Percentiles rank a stretch among this genome's conserved stretches.
Evolutionary conservation across 2,329 filamentous ascomycete genomes (phyloP).

Genomic region (Diaporthe humulicola): DNA sequence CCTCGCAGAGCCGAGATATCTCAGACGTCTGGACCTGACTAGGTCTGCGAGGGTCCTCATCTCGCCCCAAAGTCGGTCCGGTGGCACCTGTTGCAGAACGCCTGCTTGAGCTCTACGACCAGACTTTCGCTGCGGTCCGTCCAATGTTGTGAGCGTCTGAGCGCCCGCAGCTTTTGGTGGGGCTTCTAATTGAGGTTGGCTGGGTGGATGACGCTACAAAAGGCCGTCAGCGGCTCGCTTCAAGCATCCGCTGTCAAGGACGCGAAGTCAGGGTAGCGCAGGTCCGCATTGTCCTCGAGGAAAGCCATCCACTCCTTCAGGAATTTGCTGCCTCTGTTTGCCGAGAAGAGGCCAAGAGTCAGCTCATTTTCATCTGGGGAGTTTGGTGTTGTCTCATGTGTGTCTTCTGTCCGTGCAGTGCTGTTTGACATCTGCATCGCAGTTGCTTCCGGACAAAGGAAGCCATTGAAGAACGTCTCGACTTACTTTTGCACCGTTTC

Average conservation of each 20-base stretch:
- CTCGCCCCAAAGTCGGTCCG: conserved; percentile 4
- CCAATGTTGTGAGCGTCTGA: conserved; percentile 24
- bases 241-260: conserved; percentile 50
- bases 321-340: conserved; percentile 82
- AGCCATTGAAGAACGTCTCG: conserved; percentile 38
- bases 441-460: not conserved
- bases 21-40: not conserved
- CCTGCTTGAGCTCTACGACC: not conserved
- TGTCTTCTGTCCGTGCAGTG: conserved; percentile 11
- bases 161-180: conserved; percentile 20
- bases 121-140: not conserved
- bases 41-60: conserved; percentile 13
- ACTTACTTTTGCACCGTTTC: conserved; percentile 91
- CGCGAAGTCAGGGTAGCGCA: conserved; percentile 84
- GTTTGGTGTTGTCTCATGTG: conserved; percentile 21
- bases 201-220: not conserved
- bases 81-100: not conserved
- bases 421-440: conserved; percentile 22
- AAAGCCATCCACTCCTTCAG: conserved; percentile 92
- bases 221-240: conserved; percentile 29
- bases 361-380: conserved; percentile 31
- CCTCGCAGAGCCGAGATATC: conserved; percentile 8
- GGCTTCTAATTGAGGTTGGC: conserved; percentile 22
- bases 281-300: conserved; percentile 89
- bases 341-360: conserved; percentile 41